Base-by-base conservation (phyloP, 2,329 filamentous ascomycete genomes). In the Neonectria ditissima region DNA sequence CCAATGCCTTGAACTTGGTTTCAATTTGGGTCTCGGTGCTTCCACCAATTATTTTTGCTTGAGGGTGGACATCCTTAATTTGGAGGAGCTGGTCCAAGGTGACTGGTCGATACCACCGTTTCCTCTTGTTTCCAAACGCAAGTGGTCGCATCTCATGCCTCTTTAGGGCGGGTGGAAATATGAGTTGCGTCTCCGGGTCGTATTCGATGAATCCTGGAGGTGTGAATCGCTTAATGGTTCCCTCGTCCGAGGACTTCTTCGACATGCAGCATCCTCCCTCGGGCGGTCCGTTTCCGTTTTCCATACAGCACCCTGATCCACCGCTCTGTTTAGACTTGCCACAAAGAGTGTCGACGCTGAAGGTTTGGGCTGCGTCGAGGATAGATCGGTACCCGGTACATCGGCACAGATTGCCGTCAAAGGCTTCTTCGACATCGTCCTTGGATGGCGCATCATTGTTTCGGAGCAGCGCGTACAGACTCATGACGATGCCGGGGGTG, bases 1-100 rank as follows among this genome's bases (percentile, higher is more conserved):
- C 87, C 83, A 97, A 88, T 1, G 91, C 93, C 81, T 98, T 98
- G 86, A 99, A 98, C 80, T 97, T 97, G 81, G 97, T 92, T 80
- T 99, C 96, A 65, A 99, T 98, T 79, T 98, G 96, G 0, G 95
- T 98, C 79, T 99, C 96, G 2, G 94, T 97, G 76, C 94, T 97
- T 65, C 96, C 96, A 53, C 94, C 95, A 65, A 99, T 97, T 65
- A 99, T 89, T 79, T 98, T 99, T 5, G 95, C 93, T 26, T 90
- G 89, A 0, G 95, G 95, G 69, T 93, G 91, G 0, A 87, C 89
- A 72, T 85, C 89, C 82, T 98, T 98, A 80, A 99, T 97, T 75
- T 97, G 91, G 16, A 98, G 85, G 16, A 99, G 83, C 75, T 99
- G 94, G 41, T 93, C 85, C 16, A 98, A 76, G 0, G 92, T 97